A percentile compares a stretch with the other conserved stretches of the same genome.
phyloP scores from a whole-genome alignment of 148 eudicot genomes.

The Chenopodium suecicum region DNA sequence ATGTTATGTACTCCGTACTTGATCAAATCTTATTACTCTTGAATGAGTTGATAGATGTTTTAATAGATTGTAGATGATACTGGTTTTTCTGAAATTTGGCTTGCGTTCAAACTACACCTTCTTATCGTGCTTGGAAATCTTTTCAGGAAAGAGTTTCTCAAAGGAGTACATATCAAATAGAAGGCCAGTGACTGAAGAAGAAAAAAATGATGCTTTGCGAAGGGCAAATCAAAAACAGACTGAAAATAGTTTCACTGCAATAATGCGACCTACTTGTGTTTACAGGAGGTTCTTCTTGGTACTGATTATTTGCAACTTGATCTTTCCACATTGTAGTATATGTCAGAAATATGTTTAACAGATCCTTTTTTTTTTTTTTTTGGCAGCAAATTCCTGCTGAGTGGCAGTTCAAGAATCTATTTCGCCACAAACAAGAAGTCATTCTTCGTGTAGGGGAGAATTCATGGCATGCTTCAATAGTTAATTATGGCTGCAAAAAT shows the following conservation, averaged over 20 bases:
- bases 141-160: background rate
- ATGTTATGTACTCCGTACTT: too few species aligned
- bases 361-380: background rate
- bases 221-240: conserved; percentile 24
- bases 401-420: background rate
- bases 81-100: background rate
- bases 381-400: background rate
- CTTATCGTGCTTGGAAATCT: too few species aligned
- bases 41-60: too few species aligned
- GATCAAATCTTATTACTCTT: too few species aligned
- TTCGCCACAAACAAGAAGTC: background rate
- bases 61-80: too few species aligned
- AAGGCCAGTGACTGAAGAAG: conserved; percentile 26
- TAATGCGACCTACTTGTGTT: conserved; percentile 38
- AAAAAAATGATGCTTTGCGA: conserved; percentile 19
- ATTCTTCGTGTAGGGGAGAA: background rate
- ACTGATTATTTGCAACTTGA: background rate
- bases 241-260: conserved; percentile 25
- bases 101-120: too few species aligned
- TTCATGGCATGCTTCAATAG: background rate
- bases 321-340: background rate
- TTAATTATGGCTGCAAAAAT: background rate
- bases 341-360: background rate
- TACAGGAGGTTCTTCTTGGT: conserved; percentile 35
- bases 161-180: conserved; percentile 27